These are phyloP conservation scores for Linanthus parryae DNA, from an alignment of 148 eudicot species.

Conservation along the genomic window DNA sequence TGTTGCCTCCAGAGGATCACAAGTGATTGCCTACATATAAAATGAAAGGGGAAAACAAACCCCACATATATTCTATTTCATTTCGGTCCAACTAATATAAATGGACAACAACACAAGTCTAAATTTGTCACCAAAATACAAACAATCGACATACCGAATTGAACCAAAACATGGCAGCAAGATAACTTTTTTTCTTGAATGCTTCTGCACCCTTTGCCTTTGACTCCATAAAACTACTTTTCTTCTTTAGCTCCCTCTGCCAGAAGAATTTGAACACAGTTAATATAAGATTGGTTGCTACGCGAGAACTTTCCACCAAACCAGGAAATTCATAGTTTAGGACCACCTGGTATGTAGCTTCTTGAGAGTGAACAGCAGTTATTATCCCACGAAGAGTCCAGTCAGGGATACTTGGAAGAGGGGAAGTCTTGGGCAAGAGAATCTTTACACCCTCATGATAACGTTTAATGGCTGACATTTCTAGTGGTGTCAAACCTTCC, in stretches of 20 bases:
- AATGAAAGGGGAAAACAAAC: too few species aligned
- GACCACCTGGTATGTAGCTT: slow-evolving; percentile 8
- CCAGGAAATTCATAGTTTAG: neutral
- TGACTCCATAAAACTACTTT: neutral
- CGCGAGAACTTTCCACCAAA: neutral
- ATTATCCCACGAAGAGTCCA: slow-evolving; percentile 22
- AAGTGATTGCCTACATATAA: slow-evolving; percentile 12
- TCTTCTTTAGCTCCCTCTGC: slow-evolving; percentile 10
- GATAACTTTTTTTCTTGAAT: slow-evolving; percentile 14
- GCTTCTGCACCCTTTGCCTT: slow-evolving; percentile 20
- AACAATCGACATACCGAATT: slow-evolving; percentile 6
- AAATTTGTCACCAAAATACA: too few species aligned
- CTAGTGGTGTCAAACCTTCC: slow-evolving; percentile 21
- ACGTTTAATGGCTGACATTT: slow-evolving; percentile 9
- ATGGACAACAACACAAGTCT: neutral
- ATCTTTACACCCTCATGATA: slow-evolving; percentile 9
- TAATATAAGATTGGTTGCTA: neutral
- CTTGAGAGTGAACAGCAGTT: slow-evolving; percentile 6
- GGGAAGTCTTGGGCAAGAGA: slow-evolving; percentile 20
- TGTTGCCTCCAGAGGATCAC: slow-evolving; percentile 9
- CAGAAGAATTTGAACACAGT: neutral
- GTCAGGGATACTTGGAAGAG: slow-evolving; percentile 11
- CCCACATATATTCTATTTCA: too few species aligned
- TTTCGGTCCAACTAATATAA: neutral
- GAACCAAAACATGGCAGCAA: slow-evolving; percentile 20